Evolutionary conservation across 2,329 filamentous ascomycete species (phyloP).

Genomic region (Hypoxylon sp.): DNA sequence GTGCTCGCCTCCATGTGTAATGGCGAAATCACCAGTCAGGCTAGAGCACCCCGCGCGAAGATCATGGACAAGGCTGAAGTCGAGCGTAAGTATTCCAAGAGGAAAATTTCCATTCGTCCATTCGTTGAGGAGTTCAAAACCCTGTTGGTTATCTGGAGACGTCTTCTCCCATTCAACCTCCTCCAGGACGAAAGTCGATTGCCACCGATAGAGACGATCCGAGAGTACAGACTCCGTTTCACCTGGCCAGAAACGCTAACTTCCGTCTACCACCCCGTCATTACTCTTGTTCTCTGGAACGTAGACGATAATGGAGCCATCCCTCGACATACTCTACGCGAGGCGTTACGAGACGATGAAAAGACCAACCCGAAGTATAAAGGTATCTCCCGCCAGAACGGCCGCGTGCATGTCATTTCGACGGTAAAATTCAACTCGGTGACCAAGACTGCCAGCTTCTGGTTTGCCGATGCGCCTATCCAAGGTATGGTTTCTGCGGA

Average conservation of each 20-base stretch:
- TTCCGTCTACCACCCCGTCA: constrained; percentile 1
- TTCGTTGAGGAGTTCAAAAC: constrained; percentile 11
- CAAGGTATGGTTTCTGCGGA: background rate
- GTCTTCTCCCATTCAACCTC: constrained; percentile 5
- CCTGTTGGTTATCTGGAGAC: constrained; percentile 9
- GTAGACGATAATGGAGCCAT: constrained; percentile 5
- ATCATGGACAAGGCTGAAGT: background rate
- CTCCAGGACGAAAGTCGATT: background rate
- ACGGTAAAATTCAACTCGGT: background rate
- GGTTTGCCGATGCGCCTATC: constrained; percentile 6
- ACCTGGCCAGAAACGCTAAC: background rate
- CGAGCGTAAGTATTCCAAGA: background rate
- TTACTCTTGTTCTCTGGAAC: constrained; percentile 4
- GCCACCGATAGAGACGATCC: background rate
- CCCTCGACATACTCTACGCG: background rate
- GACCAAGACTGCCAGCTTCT: constrained; percentile 5
- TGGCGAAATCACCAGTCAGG: constrained; percentile 2
- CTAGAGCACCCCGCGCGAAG: background rate
- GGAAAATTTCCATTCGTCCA: background rate
- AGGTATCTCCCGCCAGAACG: background rate
- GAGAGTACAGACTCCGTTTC: constrained; percentile 9
- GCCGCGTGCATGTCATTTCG: constrained; percentile 7
- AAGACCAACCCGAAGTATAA: background rate
- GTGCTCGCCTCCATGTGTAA: background rate
- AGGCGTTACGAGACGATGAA: constrained; percentile 1